Conservation (phyloP, 2,329 filamentous ascomycete genomes). For the Apiospora pterosperma region DNA sequence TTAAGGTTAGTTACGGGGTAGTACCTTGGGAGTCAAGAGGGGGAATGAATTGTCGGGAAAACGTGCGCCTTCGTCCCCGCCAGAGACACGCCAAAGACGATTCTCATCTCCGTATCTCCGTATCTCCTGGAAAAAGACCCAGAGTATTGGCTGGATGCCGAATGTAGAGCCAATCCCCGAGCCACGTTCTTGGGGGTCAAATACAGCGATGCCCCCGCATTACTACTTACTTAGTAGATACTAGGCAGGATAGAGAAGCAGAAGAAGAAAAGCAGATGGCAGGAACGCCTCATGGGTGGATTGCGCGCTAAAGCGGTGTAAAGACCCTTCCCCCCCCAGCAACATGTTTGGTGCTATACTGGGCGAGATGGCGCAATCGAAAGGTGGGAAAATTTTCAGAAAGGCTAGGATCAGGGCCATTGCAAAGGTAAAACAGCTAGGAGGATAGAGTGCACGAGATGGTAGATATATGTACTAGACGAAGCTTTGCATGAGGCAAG, state of each 20-base stretch:
- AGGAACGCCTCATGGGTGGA: neutral
- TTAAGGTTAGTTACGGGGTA: neutral
- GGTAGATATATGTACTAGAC: neutral
- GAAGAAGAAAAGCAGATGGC: neutral
- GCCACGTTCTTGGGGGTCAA: neutral
- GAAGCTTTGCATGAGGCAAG: neutral
- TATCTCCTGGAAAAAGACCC: neutral
- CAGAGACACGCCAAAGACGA: neutral
- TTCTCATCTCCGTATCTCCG: neutral
- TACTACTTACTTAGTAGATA: neutral
- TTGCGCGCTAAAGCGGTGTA: constrained; percentile 2
- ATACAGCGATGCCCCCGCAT: neutral
- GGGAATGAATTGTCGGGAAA: neutral
- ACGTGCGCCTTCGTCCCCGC: neutral
- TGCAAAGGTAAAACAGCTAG: neutral
- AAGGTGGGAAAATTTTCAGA: neutral
- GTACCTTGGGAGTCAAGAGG: neutral
- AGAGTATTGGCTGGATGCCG: neutral
- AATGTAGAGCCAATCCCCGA: neutral
- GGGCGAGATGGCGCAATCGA: neutral
- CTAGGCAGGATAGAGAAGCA: neutral
- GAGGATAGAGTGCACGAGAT: neutral
- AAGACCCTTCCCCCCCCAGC: neutral
- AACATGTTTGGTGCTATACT: neutral
- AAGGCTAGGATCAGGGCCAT: neutral